Evolutionary conservation across 1,284 basidiomycete genomes (phyloP).

Genomic region (Cystobasidiaceae sp.): DNA sequence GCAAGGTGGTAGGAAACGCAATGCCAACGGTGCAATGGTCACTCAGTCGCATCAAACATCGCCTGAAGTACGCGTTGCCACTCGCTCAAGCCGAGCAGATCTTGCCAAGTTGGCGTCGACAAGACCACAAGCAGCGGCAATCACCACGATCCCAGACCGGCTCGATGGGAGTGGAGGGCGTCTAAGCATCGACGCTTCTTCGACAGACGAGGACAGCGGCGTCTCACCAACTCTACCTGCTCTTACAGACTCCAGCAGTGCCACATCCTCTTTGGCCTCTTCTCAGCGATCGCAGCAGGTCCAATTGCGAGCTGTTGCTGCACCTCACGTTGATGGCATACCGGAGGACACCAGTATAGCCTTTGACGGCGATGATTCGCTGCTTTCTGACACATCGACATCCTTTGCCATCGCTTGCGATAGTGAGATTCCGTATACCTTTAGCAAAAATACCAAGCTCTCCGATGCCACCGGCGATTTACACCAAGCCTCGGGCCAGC

Average conservation of each 20-base stretch:
- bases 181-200: constrained; percentile 20
- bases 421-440: background rate
- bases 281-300: constrained; percentile 1
- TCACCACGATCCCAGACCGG: no score
- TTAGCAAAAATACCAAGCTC: constrained; percentile 18
- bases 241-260: constrained; percentile 25
- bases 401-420: background rate
- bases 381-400: background rate
- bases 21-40: constrained; percentile 41
- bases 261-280: constrained; percentile 15
- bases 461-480: background rate
- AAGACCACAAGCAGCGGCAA: no score
- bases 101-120: no score
- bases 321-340: background rate
- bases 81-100: no score
- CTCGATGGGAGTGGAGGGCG: no score
- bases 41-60: no score
- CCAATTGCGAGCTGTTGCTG: background rate
- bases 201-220: constrained; percentile 35
- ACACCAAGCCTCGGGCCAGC: background rate
- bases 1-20: constrained; percentile 35
- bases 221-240: constrained; percentile 12
- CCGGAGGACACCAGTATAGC: background rate
- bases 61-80: no score
- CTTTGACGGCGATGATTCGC: constrained; percentile 11